phyloP scores from a whole-genome alignment of 2,329 filamentous ascomycete genomes.

The Furcasterigmium sp. region DNA sequence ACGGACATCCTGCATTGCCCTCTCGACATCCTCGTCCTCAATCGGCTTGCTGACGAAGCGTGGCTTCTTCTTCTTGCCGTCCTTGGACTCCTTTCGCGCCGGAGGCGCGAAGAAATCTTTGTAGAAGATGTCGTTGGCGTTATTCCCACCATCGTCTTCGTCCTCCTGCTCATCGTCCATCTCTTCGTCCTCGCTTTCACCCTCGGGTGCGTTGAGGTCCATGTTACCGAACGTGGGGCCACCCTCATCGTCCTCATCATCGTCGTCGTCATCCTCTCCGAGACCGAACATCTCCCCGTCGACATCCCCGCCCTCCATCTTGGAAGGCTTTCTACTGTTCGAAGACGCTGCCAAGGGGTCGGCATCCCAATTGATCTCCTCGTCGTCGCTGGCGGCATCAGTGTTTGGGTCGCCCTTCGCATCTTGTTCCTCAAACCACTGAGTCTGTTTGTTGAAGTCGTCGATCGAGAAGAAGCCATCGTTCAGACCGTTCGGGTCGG shows the following conservation, averaged over 20 bases:
- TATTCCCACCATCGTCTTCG: conserved; percentile 49
- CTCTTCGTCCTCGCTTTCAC: conserved; percentile 60
- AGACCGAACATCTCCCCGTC: conserved; percentile 18
- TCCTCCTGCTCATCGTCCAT: conserved; percentile 51
- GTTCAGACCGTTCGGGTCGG: conserved; percentile 81
- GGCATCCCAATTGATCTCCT: conserved; percentile 74
- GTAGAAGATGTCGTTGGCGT: conserved; percentile 87
- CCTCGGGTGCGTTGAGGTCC: conserved; percentile 67
- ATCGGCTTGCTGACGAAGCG: conserved; percentile 34
- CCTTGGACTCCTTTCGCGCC: conserved; percentile 58
- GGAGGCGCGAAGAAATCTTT: conserved; percentile 91
- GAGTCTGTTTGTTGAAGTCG: conserved; percentile 91
- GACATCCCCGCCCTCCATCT: conserved; percentile 16
- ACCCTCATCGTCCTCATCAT: conserved; percentile 65
- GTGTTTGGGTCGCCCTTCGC: conserved; percentile 69
- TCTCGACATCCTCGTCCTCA: conserved; percentile 64
- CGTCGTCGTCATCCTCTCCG: conserved; percentile 38
- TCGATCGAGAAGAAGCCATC: conserved; percentile 98
- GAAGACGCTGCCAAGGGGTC: conserved; percentile 56
- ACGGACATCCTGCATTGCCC: conserved; percentile 80
- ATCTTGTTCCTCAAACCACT: conserved; percentile 84
- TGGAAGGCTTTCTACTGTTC: conserved; percentile 19
- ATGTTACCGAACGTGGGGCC: conserved; percentile 82
- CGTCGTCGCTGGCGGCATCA: conserved; percentile 73
- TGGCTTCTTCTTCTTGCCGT: conserved; percentile 34